Percentiles rank a stretch among this genome's conserved stretches.
Conservation (phyloP, 306 rosid species). For the Corylus americana region DNA sequence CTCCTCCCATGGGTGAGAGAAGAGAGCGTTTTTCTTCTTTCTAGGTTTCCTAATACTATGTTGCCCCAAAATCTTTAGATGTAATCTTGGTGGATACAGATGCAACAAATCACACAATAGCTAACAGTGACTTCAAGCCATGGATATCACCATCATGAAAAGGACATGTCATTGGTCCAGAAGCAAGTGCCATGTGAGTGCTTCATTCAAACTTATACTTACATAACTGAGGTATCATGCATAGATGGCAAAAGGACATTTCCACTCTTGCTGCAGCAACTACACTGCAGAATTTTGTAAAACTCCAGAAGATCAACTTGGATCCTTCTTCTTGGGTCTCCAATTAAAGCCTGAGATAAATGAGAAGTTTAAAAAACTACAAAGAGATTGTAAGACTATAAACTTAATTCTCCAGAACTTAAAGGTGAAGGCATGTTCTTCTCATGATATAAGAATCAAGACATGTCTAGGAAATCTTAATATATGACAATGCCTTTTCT, state of each 20-base stretch:
- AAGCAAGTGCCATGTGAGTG: not conserved
- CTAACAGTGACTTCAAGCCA: not conserved
- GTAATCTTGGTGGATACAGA: not conserved
- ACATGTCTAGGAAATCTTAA: not conserved
- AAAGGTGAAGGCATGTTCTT: constrained; percentile 2
- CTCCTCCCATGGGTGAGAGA: no score
- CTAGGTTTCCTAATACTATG: no score
- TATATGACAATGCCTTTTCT: not conserved
- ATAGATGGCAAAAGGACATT: constrained; percentile 55
- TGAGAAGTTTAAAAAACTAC: constrained; percentile 18
- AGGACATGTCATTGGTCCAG: not conserved
- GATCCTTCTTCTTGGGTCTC: constrained; percentile 87
- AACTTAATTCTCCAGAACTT: constrained; percentile 4
- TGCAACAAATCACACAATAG: not conserved
- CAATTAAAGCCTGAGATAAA: constrained; percentile 63
- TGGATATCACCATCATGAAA: not conserved
- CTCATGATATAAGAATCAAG: not conserved
- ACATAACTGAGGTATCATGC: constrained; percentile 91
- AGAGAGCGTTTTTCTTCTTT: no score
- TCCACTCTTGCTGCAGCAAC: constrained; percentile 68
- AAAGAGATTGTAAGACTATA: not conserved
- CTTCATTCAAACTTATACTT: constrained; percentile 35
- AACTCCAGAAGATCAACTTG: constrained; percentile 84
- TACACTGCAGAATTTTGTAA: constrained; percentile 67
- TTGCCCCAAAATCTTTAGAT: not conserved